Base-by-base conservation (phyloP, 73 alveolate species). In the Paramecium sexaurelia region DNA sequence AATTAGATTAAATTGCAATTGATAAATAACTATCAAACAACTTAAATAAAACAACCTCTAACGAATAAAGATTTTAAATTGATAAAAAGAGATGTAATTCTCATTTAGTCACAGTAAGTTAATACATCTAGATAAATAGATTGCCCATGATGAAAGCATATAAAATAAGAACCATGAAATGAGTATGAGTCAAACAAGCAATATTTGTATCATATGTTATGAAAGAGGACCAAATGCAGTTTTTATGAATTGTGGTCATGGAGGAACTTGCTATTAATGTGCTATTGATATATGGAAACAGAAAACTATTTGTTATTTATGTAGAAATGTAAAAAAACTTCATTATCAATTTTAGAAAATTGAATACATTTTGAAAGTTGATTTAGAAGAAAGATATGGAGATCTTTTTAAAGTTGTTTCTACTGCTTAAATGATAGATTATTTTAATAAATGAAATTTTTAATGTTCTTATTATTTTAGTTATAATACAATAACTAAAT, bases 211-310 rank as follows among this genome's bases (percentile, higher is more conserved):
- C 1, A 33, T 88, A 13, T 88, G 94, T 33, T 88, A 56, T 71
- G 94, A 88, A 41, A 88, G 73, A 27, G 19, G 55, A 20, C 91
- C 94, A 0, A 69, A 88, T 40, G 68, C 94, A 11, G 94, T 88
- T 6, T 88, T 88, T 66, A 88, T 88, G 94, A 88, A 69, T 19
- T 88, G 94, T 47, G 94, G 94, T 0, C 91, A 88, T 69, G 94
- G 94, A 27, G 94, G 94, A 26, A 37, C 73, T 13, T 88, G 94
- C 39, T 68, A 88, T 75, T 19, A 67, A 24, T 88, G 94, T 69
- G 94, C 94, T 2, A n/a, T 88, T 7, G 94, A 88, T 69, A 68
- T 88, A 22, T 88, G 91, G 75, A 88, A 68, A 39, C 39, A 47
- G 66, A 88, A 75, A 67, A 55, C 29, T 1, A 20, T 26, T 10